Evolutionary conservation across 2,329 filamentous ascomycete species (phyloP), one percentile per base, ranked within the genome.

Genomic region (Chrysoporthe austroafricana): DNA sequence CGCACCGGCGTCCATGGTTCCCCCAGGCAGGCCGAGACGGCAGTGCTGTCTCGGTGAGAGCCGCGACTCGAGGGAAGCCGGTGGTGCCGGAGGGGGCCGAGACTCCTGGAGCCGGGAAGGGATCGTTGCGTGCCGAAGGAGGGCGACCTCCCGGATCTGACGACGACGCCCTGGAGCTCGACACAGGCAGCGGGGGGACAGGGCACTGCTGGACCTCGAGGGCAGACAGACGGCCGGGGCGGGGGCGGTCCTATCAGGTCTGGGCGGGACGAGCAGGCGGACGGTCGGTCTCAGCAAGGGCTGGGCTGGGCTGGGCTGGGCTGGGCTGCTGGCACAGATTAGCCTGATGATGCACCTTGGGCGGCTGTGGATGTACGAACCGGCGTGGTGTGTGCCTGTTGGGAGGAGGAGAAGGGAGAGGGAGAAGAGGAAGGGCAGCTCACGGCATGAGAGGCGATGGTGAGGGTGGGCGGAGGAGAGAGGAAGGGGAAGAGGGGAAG

Each of bases 1-100:
- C 46, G 46, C 39, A 63, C 52, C 50, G 39, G n/a, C 52, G 16
- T 46, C 26, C 50, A 57, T 63, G 36, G 26, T 61, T 11, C 52
- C 2, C 9, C 48, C 62, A 57, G 21, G 21, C 50, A 34, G 16
- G 36, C 39, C 50, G 16, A 46, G 43, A 32, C 26, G 39, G 59
- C 59, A 11, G 26, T 32, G 21, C 48, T n/a, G 21, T 61, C 21
- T 61, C 26, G 59, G 14, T 48, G 36, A 61, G 42, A 34, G 5
- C 16, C 4, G 59, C n/a, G 9, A 11, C 21, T 34, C 13, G 43
- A 46, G n/a, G 11, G 16, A 54, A 21, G 54, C 54, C 16, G 54
- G 54, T 21, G 6, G 39, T 13, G 34, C 54, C 6, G 54, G 54
- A 57, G 54, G 32, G 18, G 39, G 32, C 54, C 26, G 2, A 57